These are phyloP conservation scores for Pyronema domesticum DNA, from an alignment of 495 filamentous ascomycete species.

Conservation along the genomic window DNA sequence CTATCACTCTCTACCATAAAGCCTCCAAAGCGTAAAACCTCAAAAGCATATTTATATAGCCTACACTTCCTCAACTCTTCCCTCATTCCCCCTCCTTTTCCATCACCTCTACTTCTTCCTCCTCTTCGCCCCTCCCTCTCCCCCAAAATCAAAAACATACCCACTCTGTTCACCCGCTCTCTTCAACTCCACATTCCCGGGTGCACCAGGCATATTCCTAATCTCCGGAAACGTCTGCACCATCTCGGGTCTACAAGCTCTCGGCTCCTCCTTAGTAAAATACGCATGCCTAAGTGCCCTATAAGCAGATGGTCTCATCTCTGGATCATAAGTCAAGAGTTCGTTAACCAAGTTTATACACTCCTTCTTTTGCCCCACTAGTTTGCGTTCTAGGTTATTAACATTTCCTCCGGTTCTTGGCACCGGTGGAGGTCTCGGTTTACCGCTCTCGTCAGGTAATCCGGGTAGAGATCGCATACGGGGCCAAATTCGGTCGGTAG, in stretches of 20 bases:
- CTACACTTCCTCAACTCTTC: no score
- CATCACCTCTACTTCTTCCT: slow-evolving; percentile 15
- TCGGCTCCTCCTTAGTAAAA: slow-evolving; percentile 27
- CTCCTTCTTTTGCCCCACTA: slow-evolving; percentile 19
- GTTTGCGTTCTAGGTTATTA: slow-evolving; percentile 14
- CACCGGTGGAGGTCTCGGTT: slow-evolving; percentile 3
- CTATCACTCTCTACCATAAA: no score
- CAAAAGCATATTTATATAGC: no score
- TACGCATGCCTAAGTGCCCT: slow-evolving; percentile 19
- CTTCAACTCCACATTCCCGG: slow-evolving; percentile 7
- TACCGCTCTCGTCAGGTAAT: slow-evolving; percentile 8
- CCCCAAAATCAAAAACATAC: slow-evolving; percentile 30
- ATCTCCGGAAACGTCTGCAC: slow-evolving; percentile 32
- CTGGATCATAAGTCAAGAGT: slow-evolving; percentile 23
- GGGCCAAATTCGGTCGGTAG: slow-evolving; percentile 26
- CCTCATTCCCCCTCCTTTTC: background rate
- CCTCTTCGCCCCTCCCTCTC: slow-evolving; percentile 15
- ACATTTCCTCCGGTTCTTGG: slow-evolving; percentile 8
- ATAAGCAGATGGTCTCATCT: slow-evolving; percentile 14
- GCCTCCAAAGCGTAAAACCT: no score
- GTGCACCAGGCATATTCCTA: slow-evolving; percentile 21
- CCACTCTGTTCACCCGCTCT: slow-evolving; percentile 14
- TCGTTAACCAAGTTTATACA: slow-evolving; percentile 21
- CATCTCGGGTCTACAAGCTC: slow-evolving; percentile 26
- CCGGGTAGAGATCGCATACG: slow-evolving; percentile 23